phyloP scores from a whole-genome alignment of 2,329 filamentous ascomycete species.

The Alternaria dauci region DNA sequence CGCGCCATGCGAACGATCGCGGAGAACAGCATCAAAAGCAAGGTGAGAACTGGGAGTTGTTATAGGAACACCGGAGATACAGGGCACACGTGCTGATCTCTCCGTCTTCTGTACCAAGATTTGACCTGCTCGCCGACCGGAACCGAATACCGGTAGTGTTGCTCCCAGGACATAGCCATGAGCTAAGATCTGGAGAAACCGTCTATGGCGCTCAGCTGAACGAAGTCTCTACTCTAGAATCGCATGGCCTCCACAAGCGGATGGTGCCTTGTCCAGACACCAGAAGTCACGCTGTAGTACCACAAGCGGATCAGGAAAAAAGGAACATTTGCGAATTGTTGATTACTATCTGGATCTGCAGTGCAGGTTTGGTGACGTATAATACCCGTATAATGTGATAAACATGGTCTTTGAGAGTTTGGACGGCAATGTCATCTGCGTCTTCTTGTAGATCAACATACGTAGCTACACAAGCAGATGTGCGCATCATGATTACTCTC shows the following conservation, averaged over 20 bases:
- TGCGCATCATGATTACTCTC: not conserved
- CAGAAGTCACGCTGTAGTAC: not conserved
- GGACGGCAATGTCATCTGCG: not conserved
- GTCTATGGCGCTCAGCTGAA: not conserved
- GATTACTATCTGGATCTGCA: not conserved
- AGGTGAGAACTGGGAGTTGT: not conserved
- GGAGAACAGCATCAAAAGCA: constrained; percentile 4
- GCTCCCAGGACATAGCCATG: not conserved
- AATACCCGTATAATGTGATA: not conserved
- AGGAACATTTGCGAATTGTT: not conserved
- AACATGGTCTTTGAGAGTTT: not conserved
- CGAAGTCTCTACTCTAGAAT: not conserved
- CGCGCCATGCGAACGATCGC: not conserved
- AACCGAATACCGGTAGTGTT: not conserved
- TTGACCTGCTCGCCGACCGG: not conserved
- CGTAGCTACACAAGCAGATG: not conserved
- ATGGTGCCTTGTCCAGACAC: not conserved
- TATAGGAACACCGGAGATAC: constrained; percentile 3
- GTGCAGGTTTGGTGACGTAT: constrained; percentile 3
- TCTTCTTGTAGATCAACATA: not conserved
- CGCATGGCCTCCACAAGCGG: not conserved
- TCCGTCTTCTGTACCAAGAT: not conserved
- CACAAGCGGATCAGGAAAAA: not conserved
- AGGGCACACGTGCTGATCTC: not conserved
- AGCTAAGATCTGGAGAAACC: not conserved